Conservation (phyloP, 2,329 filamentous ascomycete genomes). For the Alternaria sp. region DNA sequence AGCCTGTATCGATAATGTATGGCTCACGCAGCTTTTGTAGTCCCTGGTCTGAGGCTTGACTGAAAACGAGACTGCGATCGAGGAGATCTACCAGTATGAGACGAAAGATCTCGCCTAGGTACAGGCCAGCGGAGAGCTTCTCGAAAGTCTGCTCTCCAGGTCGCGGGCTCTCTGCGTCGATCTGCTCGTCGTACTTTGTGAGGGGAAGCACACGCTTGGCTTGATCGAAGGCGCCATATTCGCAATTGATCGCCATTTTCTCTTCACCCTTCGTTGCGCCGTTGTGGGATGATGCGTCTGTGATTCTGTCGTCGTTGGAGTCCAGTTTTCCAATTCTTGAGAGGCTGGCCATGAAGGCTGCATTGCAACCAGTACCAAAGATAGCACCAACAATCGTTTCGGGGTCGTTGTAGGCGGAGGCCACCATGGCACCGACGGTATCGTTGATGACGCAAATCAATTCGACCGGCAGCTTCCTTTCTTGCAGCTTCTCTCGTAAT, state of each 20-base stretch:
- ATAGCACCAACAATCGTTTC: conserved; percentile 89
- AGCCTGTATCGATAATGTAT: conserved; percentile 86
- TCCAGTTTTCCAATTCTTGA: conserved; percentile 80
- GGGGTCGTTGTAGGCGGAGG: conserved; percentile 85
- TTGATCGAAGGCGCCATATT: conserved; percentile 97
- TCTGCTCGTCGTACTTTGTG: conserved; percentile 66
- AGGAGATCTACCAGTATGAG: conserved; percentile 59
- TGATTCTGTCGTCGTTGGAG: conserved; percentile 6
- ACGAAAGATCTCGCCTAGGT: conserved; percentile 55
- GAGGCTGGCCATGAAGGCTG: conserved; percentile 88
- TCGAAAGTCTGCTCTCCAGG: conserved; percentile 55
- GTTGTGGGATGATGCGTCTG: not conserved
- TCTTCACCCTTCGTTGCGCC: not conserved
- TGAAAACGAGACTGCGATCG: conserved; percentile 76
- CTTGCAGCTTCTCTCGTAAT: conserved; percentile 78
- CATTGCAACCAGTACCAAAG: conserved; percentile 93
- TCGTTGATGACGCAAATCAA: conserved; percentile 89
- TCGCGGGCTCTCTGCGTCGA: conserved; percentile 53
- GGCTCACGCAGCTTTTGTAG: conserved; percentile 74
- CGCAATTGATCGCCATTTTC: conserved; percentile 91
- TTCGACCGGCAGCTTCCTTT: conserved; percentile 80
- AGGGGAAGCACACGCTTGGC: conserved; percentile 85
- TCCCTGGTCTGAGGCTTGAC: conserved; percentile 47
- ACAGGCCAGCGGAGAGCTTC: conserved; percentile 55
- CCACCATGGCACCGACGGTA: conserved; percentile 89